Evolutionary conservation across 352 stramenopile species (phyloP), one percentile per base, ranked within the genome.

Genomic region (Phytophthora boehmeriae): DNA sequence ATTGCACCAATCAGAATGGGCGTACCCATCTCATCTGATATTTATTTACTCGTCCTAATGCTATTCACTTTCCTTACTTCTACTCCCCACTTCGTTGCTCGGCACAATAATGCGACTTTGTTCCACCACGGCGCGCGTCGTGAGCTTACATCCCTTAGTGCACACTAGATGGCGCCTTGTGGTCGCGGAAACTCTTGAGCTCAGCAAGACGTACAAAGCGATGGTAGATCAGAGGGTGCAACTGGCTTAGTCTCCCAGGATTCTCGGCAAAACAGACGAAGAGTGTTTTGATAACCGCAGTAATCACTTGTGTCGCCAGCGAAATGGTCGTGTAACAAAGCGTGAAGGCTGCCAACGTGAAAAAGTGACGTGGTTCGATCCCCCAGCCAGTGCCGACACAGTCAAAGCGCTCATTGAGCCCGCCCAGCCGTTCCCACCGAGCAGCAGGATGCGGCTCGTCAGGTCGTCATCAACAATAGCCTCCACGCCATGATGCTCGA

Each of bases 241-340:
- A 68, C 68, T 93, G 83, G 43, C 80, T 93, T 36, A 95, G 63
- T 11, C 83, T 83, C 19, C 63, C 75, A 19, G 87, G 87, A 54
- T 90, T 89, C 68, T 94, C 82, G 2, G 87, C 85, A 51, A 95
- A 95, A 73, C 87, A 95, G 36, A 95, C 83, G 58, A 93, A 95
- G 17, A 95, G 63, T 22, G 87, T 94, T 74, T 95, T 94, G 59
- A 94, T 90, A 19, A 91, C 81, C 0, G 83, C 83, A 11, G 73
- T 71, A 25, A 93, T 75, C 38, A 90, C 75, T 61, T 91, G 83
- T 30, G 79, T 91, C 13, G 83, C 78, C 54, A 92, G 74, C 35
- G 86, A 92, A 16, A 93, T 70, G 46, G 82, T 89, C 41, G 83
- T 93, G 70, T 95, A 93, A 68, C 81, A 89, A 11, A 93, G 61